phyloP scores from a whole-genome alignment of 306 rosid species.

The Datisca glomerata region DNA sequence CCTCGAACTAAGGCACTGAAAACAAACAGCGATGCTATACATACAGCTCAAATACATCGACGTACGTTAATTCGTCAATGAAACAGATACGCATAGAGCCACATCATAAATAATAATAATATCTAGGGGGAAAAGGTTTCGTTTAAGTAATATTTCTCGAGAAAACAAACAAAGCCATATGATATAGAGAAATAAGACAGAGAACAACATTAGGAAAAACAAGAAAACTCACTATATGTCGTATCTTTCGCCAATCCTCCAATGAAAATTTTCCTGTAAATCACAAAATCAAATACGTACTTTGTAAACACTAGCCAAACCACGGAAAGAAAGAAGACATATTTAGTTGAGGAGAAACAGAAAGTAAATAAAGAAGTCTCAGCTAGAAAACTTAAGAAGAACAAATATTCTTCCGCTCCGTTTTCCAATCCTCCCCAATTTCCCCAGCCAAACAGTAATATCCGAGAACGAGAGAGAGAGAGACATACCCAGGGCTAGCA shows the following conservation, averaged over 20 bases:
- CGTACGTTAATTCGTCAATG: too few species aligned
- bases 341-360: neutral
- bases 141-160: too few species aligned
- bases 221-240: slow-evolving; percentile 34
- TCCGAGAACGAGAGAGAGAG: neutral
- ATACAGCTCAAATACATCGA: too few species aligned
- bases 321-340: neutral
- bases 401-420: neutral
- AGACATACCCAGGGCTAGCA: slow-evolving; percentile 76
- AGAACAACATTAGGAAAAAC: neutral
- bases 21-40: too few species aligned
- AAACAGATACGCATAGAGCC: too few species aligned
- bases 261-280: slow-evolving; percentile 78
- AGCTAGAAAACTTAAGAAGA: neutral
- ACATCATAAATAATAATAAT: too few species aligned
- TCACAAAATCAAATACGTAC: neutral
- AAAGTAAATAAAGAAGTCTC: neutral
- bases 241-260: slow-evolving; percentile 95
- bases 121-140: too few species aligned
- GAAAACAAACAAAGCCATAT: neutral
- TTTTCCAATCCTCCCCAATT: neutral
- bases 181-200: neutral
- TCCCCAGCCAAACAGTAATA: neutral
- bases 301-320: neutral
- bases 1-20: too few species aligned